Conservation (phyloP, 768 basidiomycete species). For the Lyophyllum decastes region DNA sequence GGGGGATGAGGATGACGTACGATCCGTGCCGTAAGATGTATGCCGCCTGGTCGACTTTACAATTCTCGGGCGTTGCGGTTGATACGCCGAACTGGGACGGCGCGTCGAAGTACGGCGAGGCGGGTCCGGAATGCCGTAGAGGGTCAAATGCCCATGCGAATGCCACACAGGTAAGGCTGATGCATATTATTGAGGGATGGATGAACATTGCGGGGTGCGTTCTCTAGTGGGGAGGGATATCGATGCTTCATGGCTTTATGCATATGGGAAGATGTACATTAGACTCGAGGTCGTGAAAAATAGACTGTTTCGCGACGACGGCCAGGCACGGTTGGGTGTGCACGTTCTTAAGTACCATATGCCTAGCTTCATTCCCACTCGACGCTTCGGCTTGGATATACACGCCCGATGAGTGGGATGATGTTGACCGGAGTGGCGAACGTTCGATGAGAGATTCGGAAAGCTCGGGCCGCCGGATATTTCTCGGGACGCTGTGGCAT, state of each 20-base stretch:
- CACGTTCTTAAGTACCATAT: not conserved
- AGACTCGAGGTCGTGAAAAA: too few species aligned
- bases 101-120: slow-evolving; percentile 45
- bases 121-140: slow-evolving; percentile 41
- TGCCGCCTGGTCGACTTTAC: slow-evolving; percentile 43
- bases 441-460: not conserved
- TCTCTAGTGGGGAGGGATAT: not conserved
- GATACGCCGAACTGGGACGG: slow-evolving; percentile 37
- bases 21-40: slow-evolving; percentile 46
- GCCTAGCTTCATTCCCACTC: not conserved
- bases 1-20: slow-evolving; percentile 19
- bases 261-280: too few species aligned
- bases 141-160: slow-evolving; percentile 29
- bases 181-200: not conserved
- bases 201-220: not conserved
- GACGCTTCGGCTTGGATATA: not conserved
- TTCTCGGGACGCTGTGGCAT: too few species aligned
- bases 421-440: not conserved
- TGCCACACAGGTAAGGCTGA: not conserved
- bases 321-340: too few species aligned
- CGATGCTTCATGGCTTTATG: not conserved
- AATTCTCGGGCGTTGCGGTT: slow-evolving; percentile 33
- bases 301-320: too few species aligned
- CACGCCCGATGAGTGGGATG: not conserved
- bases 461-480: not conserved